Conservation (phyloP, 306 rosid genomes). For the Quillaja saponaria region DNA sequence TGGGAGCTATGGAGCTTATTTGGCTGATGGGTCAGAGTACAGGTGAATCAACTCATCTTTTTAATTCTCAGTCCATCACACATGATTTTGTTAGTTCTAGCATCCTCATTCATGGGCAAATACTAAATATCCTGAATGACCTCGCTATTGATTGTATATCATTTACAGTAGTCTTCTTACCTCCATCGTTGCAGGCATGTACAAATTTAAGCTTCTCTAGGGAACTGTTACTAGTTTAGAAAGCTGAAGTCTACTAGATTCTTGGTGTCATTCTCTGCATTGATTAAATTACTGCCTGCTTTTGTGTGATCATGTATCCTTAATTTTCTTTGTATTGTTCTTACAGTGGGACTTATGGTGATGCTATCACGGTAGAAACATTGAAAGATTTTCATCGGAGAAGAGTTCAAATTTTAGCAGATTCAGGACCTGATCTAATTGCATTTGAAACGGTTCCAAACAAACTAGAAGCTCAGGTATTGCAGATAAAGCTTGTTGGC, state of each 20-base stretch:
- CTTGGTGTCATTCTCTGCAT: conserved; percentile 14
- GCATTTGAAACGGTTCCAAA: conserved; percentile 64
- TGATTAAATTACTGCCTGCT: conserved; percentile 2
- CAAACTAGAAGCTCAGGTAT: conserved; percentile 64
- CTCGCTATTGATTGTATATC: conserved; percentile 4
- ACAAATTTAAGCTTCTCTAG: conserved; percentile 6
- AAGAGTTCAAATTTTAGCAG: conserved; percentile 61
- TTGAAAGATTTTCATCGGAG: conserved; percentile 57
- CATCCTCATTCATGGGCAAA: conserved; percentile 4
- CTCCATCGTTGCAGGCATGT: conserved; percentile 13
- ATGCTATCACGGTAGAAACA: conserved; percentile 35
- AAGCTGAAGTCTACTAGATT: conserved; percentile 8
- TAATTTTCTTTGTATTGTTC: conserved; percentile 21
- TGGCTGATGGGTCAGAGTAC: conserved; percentile 68
- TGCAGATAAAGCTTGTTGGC: no score
- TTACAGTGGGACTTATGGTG: conserved; percentile 54
- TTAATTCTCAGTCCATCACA: conserved; percentile 14
- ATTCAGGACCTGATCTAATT: conserved; percentile 54
- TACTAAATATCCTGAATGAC: background rate
- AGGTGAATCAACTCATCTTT: conserved; percentile 38
- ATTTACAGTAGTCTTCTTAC: background rate
- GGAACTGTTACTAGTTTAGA: conserved; percentile 1
- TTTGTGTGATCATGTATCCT: background rate
- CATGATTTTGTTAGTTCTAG: conserved; percentile 17
- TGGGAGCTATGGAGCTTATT: conserved; percentile 67